Percentiles rank a stretch among this genome's conserved stretches.
Evolutionary conservation across 2,329 filamentous ascomycete genomes (phyloP).

Genomic region (Reticulascus tulasneorum): DNA sequence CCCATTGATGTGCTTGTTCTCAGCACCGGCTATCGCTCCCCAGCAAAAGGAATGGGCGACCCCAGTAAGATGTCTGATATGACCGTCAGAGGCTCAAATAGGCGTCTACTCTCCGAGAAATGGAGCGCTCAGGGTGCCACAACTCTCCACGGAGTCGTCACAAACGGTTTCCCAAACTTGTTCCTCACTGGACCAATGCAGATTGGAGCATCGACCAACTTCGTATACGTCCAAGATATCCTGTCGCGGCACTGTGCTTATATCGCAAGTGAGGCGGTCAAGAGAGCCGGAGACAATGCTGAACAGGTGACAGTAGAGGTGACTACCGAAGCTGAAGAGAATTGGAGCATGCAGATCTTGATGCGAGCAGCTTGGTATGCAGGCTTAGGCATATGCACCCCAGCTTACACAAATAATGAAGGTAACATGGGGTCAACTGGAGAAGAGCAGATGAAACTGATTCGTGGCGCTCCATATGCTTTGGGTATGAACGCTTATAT

Average conservation of each 20-base stretch:
- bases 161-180: slow-evolving; percentile 50
- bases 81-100: slow-evolving; percentile 37
- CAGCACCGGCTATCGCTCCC: slow-evolving; percentile 33
- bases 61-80: slow-evolving; percentile 15
- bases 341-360: slow-evolving; percentile 38
- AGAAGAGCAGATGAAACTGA: slow-evolving; percentile 27
- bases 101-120: slow-evolving; percentile 39
- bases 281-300: slow-evolving; percentile 15
- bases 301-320: slow-evolving; percentile 35
- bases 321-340: slow-evolving; percentile 39
- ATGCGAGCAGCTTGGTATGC: slow-evolving; percentile 34
- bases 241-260: slow-evolving; percentile 38
- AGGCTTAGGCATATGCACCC: slow-evolving; percentile 45
- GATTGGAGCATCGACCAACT: slow-evolving; percentile 33
- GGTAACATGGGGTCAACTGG: slow-evolving; percentile 24
- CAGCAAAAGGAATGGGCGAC: slow-evolving; percentile 24
- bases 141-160: slow-evolving; percentile 50
- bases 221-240: slow-evolving; percentile 29
- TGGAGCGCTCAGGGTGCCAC: slow-evolving; percentile 35
- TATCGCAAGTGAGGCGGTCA: slow-evolving; percentile 21
- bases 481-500: slow-evolving; percentile 27
- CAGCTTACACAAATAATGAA: slow-evolving; percentile 48
- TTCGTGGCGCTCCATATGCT: slow-evolving; percentile 23
- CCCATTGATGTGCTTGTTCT: slow-evolving; percentile 36
- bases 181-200: slow-evolving; percentile 44